Evolutionary conservation across 495 filamentous ascomycete species (phyloP), one percentile per base, ranked within the genome.

Genomic region (Tuber brumale): DNA sequence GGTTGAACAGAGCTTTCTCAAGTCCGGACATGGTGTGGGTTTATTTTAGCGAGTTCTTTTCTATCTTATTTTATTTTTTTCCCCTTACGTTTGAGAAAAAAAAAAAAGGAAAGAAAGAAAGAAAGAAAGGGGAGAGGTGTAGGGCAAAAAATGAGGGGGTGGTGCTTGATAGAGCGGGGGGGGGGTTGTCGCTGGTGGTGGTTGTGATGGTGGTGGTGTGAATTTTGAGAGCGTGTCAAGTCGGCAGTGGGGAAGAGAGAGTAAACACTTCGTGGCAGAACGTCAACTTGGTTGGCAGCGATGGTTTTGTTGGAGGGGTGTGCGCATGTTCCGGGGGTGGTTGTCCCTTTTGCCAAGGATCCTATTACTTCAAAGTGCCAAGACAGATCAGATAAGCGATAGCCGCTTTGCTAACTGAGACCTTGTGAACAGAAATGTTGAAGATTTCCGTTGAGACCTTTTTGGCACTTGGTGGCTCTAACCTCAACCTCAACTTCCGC

Each of bases 1-100:
- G 84, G 79, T 91, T 90, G 86, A 90, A 89, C 45, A 90, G 87
- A 39, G 89, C 88, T 81, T 90, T 90, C 81, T 90, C 89, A 27
- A 90, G 85, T 74, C 88, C 88, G 42, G 88, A 89, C 89, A 90
- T 90, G 51, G 51, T n/a, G 51, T 61, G 51, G n/a, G 48, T 57
- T n/a, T 57, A 57, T 57, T 57, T n/a, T 57, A 7, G 23, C 48
- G 48, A 57, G 48, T 57, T n/a, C 48, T 57, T 57, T n/a, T 57
- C 16, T 46, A 21, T 21, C 18, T n/a, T n/a, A 57, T n/a, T 57
- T n/a, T n/a, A n/a, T 10, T 12, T 57, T 39, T 39, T 4, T 10
- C 16, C 48, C 21, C 23, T 57, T 10, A 6, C 21, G 21, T 57
- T n/a, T 9, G 48, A 57, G 23, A 27, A 27, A 61, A 57, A 57